These are phyloP conservation scores for Leishmania mexicana DNA, from an alignment of 208 protist species.

Conservation along the genomic window DNA sequence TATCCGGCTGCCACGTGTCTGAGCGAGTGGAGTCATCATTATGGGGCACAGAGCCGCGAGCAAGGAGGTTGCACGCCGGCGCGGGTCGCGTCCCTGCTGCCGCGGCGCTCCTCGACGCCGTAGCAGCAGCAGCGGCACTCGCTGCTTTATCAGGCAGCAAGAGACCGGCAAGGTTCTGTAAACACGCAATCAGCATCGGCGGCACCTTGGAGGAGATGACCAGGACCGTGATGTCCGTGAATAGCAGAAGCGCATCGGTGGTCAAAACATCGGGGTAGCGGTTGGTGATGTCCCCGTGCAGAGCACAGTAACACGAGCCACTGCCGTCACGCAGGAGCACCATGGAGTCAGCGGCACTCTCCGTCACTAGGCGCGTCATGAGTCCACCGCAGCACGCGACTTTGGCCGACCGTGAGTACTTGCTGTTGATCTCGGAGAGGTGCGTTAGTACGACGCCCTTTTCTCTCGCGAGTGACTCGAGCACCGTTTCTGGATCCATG, in stretches of 20 bases:
- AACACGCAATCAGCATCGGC: constrained; percentile 75
- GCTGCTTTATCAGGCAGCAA: constrained; percentile 59
- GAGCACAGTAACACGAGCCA: constrained; percentile 62
- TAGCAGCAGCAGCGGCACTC: constrained; percentile 6
- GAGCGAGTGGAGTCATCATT: not conserved
- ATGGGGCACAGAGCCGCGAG: not conserved
- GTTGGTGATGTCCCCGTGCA: constrained; percentile 76
- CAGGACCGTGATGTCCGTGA: constrained; percentile 70
- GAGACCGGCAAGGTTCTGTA: constrained; percentile 75
- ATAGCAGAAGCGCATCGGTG: constrained; percentile 65
- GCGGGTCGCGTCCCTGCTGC: not conserved
- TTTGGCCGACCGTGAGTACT: constrained; percentile 54
- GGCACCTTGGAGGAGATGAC: constrained; percentile 55
- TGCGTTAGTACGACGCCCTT: constrained; percentile 51
- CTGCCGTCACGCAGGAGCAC: constrained; percentile 72
- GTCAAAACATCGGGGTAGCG: constrained; percentile 77
- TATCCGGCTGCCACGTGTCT: not conserved
- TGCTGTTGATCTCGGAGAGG: constrained; percentile 36
- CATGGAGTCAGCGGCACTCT: constrained; percentile 81
- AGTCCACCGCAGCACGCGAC: constrained; percentile 78
- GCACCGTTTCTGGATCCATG: constrained; percentile 68
- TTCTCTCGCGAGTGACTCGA: constrained; percentile 56
- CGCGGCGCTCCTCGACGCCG: constrained; percentile 1
- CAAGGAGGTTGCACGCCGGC: not conserved
- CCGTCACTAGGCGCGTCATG: constrained; percentile 68